Evolutionary conservation across 306 rosid species (phyloP).

Genomic region (Aeschynomene evenia): DNA sequence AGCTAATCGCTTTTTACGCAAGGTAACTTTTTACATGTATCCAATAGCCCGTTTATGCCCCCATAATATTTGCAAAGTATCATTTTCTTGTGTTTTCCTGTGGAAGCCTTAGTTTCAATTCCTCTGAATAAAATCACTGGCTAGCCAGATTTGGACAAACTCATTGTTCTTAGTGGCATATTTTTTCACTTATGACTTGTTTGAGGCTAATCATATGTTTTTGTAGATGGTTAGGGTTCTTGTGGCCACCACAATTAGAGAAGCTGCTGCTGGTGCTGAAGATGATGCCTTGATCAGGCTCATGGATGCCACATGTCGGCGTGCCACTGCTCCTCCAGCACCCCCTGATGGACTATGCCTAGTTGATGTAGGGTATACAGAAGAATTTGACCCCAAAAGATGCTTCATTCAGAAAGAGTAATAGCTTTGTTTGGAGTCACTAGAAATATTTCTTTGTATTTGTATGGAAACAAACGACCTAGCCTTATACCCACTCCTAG

Average conservation of each 20-base stretch:
- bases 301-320: conserved; percentile 85
- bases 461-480: neutral
- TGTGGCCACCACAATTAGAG: conserved; percentile 89
- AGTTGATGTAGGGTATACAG: conserved; percentile 83
- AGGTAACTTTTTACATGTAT: conserved; percentile 48
- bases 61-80: neutral
- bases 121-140: neutral
- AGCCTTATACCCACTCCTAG: neutral
- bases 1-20: conserved; percentile 92
- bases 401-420: conserved; percentile 54
- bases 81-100: neutral
- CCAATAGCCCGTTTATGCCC: neutral
- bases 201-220: conserved; percentile 22
- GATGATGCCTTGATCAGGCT: conserved; percentile 76
- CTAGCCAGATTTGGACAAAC: neutral
- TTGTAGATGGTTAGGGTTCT: conserved; percentile 92
- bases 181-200: neutral
- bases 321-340: conserved; percentile 97
- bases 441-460: neutral
- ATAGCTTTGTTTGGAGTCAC: conserved; percentile 7
- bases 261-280: conserved; percentile 90
- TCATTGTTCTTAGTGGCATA: neutral
- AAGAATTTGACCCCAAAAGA: conserved; percentile 55
- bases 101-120: neutral
- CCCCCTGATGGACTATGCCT: conserved; percentile 90